Evolutionary conservation across 2,329 filamentous ascomycete genomes (phyloP), one percentile per base, ranked within the genome.

Genomic region (Rutstroemia sydowiana): DNA sequence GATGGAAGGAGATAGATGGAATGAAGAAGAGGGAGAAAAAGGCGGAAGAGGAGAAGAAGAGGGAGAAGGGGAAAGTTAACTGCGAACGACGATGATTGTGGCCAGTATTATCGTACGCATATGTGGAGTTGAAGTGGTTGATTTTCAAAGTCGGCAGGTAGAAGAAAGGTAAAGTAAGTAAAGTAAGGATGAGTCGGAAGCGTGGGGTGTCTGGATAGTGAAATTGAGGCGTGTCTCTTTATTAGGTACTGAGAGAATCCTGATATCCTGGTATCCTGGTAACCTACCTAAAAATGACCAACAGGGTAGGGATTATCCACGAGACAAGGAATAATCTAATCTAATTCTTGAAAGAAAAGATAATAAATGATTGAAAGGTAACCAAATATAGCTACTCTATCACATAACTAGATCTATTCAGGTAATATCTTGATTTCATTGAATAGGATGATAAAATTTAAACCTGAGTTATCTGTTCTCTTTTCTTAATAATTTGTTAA

Each of bases 1-100:
- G 54, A 55, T 58, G 55, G 43, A 50, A 46, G 47, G 50, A 51
- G 34, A 44, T 30, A 41, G 40, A 30, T 28, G 42, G 51, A 55
- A 54, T 61, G 55, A 53, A 52, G 41, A 16, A 42, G 59, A 61
- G 63, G 61, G 63, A 61, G 62, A 63, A n/a, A n/a, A n/a, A n/a
- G n/a, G n/a, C n/a, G n/a, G 61, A 60, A 66, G 58, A 59, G 65
- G 63, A 61, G 52, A 46, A 53, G 57, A 52, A 65, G 62, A 65
- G 64, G 63, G 61, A 66, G 51, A 53, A 51, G 51, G 53, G 46
- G 43, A 64, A 61, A 64, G 62, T 61, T 48, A 63, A 65, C 63
- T 56, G 55, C 57, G 62, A 62, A 58, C 52, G 54, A 63, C 55
- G 53, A 56, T 57, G 52, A 56, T 61, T 60, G 61, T 60, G 56